phyloP scores from a whole-genome alignment of 169 alveolate species.

The Plasmodium reichenowi region DNA sequence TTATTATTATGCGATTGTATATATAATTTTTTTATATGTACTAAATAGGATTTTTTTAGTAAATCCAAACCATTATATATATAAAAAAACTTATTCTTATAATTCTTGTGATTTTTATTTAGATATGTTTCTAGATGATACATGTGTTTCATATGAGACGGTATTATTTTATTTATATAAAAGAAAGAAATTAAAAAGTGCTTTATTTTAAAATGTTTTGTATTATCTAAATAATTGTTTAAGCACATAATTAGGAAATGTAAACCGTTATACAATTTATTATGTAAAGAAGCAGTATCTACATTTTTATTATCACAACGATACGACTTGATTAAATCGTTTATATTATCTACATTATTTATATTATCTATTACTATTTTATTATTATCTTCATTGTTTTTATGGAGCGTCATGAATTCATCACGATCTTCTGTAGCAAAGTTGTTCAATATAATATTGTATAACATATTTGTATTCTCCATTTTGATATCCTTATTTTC shows the following conservation, averaged over 20 bases:
- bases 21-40: neutral
- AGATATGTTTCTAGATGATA: constrained; percentile 32
- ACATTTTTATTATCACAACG: neutral
- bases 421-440: no score
- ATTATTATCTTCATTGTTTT: neutral
- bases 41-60: neutral
- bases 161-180: constrained; percentile 4
- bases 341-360: neutral
- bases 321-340: neutral
- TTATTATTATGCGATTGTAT: neutral
- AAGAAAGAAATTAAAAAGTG: constrained; percentile 12
- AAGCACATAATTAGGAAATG: constrained; percentile 18
- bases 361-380: neutral
- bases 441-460: no score
- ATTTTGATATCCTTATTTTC: neutral
- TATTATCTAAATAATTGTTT: constrained; percentile 6
- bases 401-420: neutral
- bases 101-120: neutral
- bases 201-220: neutral
- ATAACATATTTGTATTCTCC: neutral
- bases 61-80: neutral
- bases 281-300: neutral
- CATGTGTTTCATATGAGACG: neutral
- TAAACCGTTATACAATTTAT: neutral
- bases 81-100: constrained; percentile 25